Evolutionary conservation across 352 stramenopile genomes (phyloP), one percentile per base, ranked within the genome.

Genomic region (Globisporangium camurandrum): DNA sequence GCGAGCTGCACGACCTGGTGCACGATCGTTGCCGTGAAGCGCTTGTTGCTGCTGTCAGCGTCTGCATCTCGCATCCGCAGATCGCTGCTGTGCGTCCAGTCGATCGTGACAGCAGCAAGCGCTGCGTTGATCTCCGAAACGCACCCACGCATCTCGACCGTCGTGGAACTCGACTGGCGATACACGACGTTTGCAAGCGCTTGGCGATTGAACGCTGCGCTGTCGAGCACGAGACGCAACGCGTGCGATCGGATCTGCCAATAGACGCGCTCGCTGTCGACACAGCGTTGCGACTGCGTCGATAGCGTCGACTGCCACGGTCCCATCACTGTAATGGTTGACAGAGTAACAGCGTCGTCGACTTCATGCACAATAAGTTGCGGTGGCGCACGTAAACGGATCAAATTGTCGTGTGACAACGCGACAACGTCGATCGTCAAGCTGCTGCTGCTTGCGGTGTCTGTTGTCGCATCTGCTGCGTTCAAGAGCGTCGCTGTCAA

Each of bases 111-210:
- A 19, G 38, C 31, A 0, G 53, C 40, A 38, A 59, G 43, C 4
- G 53, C 48, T 5, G 38, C 33, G 10, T 44, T n/a, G 10, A 54
- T 54, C 5, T 50, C 47, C 10, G 28, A 2, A 38, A 59, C 46
- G 4, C 45, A 39, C 30, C 46, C 39, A 9, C 53, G 53, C 53
- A 54, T 50, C 23, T 48, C 46, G n/a, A 59, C 23, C n/a, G 43
- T 33, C 11, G 46, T 45, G 3, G 6, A n/a, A 3, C 7, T 23
- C 6, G 28, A 9, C 31, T 59, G 46, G 17, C 38, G 39, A 34
- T 49, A 31, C 8, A 59, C 27, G 30, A 54, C 53, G 9, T 26
- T 46, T 16, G 46, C 20, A 5, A 46, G 26, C 10, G n/a, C 23
- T 22, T 45, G 38, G 9, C 2, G 16, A 26, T n/a, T n/a, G n/a